Conservation (phyloP, 1,139 yeast species). For the Diutina ranongensis region DNA sequence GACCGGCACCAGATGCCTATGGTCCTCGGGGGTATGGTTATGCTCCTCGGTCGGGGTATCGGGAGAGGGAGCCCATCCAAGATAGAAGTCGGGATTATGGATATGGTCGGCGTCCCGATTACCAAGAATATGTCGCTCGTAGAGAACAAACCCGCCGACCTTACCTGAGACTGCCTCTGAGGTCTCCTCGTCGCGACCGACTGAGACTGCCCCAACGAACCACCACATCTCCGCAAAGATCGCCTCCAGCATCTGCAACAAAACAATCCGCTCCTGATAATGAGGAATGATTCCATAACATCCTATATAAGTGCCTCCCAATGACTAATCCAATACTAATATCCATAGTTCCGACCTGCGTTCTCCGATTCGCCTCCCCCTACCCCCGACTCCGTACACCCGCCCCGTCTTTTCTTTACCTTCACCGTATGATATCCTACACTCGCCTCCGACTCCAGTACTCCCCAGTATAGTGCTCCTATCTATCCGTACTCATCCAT, state of each 20-base stretch:
- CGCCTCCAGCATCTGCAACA: background rate
- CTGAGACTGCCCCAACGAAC: constrained; percentile 3
- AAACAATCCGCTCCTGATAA: too few relatives aligned
- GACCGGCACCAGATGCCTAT: constrained; percentile 17
- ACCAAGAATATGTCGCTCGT: constrained; percentile 7
- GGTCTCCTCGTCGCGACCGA: background rate
- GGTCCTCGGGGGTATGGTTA: constrained; percentile 12
- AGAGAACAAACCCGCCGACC: background rate
- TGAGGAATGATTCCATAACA: too few relatives aligned
- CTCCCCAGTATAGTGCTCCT: too few relatives aligned
- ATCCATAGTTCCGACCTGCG: too few relatives aligned
- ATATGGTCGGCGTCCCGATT: constrained; percentile 12
- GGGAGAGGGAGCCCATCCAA: constrained; percentile 1
- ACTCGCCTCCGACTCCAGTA: too few relatives aligned
- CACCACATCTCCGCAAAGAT: background rate
- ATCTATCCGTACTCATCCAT: too few relatives aligned
- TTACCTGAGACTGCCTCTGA: constrained; percentile 1
- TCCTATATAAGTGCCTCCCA: too few relatives aligned
- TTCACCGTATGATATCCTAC: too few relatives aligned
- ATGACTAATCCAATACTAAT: too few relatives aligned
- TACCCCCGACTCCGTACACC: too few relatives aligned
- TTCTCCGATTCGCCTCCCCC: too few relatives aligned
- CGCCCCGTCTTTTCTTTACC: too few relatives aligned
- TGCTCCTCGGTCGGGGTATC: constrained; percentile 10
- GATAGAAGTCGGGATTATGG: constrained; percentile 9